These are phyloP conservation scores for Bretschneidera sinensis DNA, from an alignment of 345 rosid species.

Conservation along the genomic window DNA sequence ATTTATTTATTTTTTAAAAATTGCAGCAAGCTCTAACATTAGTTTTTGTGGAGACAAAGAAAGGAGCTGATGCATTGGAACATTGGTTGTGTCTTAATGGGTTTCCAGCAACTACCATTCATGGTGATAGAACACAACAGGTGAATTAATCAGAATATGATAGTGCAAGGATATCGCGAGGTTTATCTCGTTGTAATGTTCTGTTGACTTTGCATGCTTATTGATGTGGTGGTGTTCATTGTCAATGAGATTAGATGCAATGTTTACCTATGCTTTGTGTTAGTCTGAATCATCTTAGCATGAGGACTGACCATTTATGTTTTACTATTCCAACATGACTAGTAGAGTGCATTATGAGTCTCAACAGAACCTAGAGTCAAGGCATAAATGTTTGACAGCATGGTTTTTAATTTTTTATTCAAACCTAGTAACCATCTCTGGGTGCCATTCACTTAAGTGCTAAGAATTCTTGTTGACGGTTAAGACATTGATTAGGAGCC, in stretches of 20 bases:
- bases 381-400: too few relatives aligned
- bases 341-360: background rate
- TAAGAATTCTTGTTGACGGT: too few relatives aligned
- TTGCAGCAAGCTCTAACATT: slow-evolving; percentile 89
- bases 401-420: too few relatives aligned
- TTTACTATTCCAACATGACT: too few relatives aligned
- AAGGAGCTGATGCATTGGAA: slow-evolving; percentile 91
- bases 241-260: background rate
- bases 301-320: background rate
- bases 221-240: background rate
- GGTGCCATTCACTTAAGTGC: too few relatives aligned
- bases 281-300: background rate
- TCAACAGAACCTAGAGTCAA: too few relatives aligned
- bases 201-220: background rate
- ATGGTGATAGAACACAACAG: slow-evolving; percentile 98
- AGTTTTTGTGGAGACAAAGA: slow-evolving; percentile 98
- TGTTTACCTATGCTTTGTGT: background rate
- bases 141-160: slow-evolving; percentile 12
- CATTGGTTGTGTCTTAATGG: slow-evolving; percentile 82
- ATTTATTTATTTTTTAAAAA: background rate
- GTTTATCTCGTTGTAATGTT: too few relatives aligned
- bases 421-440: too few relatives aligned
- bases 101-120: slow-evolving; percentile 93
- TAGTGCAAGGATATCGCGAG: background rate
- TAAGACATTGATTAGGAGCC: background rate